phyloP scores from a whole-genome alignment of 805 yeast species.

The Metschnikowia similis region DNA sequence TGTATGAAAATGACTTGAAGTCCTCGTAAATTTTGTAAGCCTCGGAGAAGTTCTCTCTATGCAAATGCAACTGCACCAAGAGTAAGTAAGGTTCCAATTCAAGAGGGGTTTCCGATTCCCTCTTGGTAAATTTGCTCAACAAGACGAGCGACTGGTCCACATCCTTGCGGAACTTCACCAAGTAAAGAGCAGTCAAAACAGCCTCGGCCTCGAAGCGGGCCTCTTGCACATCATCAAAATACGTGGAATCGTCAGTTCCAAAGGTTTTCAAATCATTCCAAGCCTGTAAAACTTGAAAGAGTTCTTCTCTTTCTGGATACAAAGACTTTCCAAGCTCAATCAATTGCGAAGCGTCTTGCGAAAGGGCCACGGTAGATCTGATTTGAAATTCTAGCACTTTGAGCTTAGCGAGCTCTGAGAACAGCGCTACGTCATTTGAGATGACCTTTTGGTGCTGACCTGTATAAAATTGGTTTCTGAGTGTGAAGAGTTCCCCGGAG shows the following conservation, averaged over 20 bases:
- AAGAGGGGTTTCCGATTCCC: constrained; percentile 16
- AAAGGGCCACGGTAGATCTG: constrained; percentile 36
- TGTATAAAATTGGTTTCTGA: constrained; percentile 59
- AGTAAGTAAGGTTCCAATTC: constrained; percentile 41
- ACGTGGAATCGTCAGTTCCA: constrained; percentile 41
- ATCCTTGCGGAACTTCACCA: constrained; percentile 33
- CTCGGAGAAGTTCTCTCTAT: constrained; percentile 31
- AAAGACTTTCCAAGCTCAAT: constrained; percentile 32
- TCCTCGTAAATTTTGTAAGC: constrained; percentile 31
- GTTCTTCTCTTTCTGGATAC: constrained; percentile 32
- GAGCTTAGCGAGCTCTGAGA: constrained; percentile 32
- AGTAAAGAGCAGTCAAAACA: constrained; percentile 35
- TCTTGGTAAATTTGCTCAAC: constrained; percentile 25
- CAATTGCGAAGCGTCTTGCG: constrained; percentile 35
- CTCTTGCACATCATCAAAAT: constrained; percentile 35
- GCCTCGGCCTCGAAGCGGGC: constrained; percentile 40
- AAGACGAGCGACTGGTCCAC: constrained; percentile 34
- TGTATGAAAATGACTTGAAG: constrained; percentile 32
- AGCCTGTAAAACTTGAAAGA: constrained; percentile 37
- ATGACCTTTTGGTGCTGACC: constrained; percentile 49
- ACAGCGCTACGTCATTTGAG: constrained; percentile 34
- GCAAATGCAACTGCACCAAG: constrained; percentile 37
- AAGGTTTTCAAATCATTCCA: constrained; percentile 41
- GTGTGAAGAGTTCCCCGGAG: constrained; percentile 49
- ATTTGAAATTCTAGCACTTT: constrained; percentile 40